Percentiles rank a stretch among this genome's conserved stretches.
Conservation (phyloP, 805 yeast genomes). For the Nakazawaea siamensis region DNA sequence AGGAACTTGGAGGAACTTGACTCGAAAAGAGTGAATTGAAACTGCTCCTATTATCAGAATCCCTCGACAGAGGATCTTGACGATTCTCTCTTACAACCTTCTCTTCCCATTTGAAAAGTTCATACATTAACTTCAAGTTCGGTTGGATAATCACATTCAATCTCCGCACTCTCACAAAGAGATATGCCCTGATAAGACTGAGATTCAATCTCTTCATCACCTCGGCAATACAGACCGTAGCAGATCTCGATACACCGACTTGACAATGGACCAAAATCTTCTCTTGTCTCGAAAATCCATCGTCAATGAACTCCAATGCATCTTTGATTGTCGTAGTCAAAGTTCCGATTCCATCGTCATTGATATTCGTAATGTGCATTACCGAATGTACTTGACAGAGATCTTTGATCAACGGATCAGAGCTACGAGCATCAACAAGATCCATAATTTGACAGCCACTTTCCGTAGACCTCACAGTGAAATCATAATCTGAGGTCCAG, state of each 20-base stretch:
- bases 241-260: slow-evolving; percentile 92
- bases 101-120: slow-evolving; percentile 67
- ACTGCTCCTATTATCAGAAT: slow-evolving; percentile 2
- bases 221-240: slow-evolving; percentile 93
- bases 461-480: slow-evolving; percentile 13
- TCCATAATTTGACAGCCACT: slow-evolving; percentile 22
- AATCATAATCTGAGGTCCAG: slow-evolving; percentile 41
- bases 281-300: slow-evolving; percentile 32
- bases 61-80: not conserved
- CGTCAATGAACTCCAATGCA: slow-evolving; percentile 60
- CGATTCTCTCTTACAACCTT: slow-evolving; percentile 13
- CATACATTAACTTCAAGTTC: slow-evolving; percentile 85
- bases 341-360: slow-evolving; percentile 88
- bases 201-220: slow-evolving; percentile 72
- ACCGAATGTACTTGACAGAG: slow-evolving; percentile 33
- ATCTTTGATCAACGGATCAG: slow-evolving; percentile 11
- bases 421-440: slow-evolving; percentile 14
- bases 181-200: slow-evolving; percentile 69
- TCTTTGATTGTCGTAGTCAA: slow-evolving; percentile 52
- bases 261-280: slow-evolving; percentile 82
- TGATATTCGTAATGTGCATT: slow-evolving; percentile 62
- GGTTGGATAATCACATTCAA: slow-evolving; percentile 93
- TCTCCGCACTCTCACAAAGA: slow-evolving; percentile 83
- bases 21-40: slow-evolving; percentile 9
- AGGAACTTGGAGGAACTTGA: not conserved